These are phyloP conservation scores for Xerocomellus amylosporus DNA, from an alignment of 768 basidiomycete genomes.

Conservation along the genomic window DNA sequence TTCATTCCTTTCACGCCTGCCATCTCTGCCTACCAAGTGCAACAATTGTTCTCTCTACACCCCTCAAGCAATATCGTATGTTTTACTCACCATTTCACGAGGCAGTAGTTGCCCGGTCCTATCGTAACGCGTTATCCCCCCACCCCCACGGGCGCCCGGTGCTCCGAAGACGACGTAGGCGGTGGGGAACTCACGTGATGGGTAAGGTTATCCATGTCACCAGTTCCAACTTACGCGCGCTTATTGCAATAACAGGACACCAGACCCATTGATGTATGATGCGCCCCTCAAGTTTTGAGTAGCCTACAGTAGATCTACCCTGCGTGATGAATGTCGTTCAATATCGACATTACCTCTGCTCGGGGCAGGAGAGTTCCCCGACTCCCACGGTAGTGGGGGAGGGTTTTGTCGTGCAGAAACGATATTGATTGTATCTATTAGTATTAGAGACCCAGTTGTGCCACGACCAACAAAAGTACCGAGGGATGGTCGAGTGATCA, in stretches of 20 bases:
- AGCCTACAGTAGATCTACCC: constrained; percentile 7
- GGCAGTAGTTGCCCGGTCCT: constrained; percentile 13
- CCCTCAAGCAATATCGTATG: constrained; percentile 33
- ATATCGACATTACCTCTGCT: constrained; percentile 2
- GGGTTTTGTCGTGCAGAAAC: too few species aligned
- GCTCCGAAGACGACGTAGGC: constrained; percentile 7
- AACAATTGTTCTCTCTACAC: constrained; percentile 26
- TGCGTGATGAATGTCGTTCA: constrained; percentile 8
- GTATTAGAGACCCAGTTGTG: constrained; percentile 6
- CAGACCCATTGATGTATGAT: background rate
- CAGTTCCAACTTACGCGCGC: background rate
- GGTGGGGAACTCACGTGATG: constrained; percentile 2
- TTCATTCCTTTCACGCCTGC: constrained; percentile 17
- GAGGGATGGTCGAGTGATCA: constrained; percentile 1
- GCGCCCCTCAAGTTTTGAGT: constrained; percentile 11
- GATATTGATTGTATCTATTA: constrained; percentile 10
- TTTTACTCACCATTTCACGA: constrained; percentile 20
- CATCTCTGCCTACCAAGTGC: constrained; percentile 29
- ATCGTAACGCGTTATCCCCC: constrained; percentile 22
- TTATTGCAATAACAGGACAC: background rate
- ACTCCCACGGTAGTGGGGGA: too few species aligned
- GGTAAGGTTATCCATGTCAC: constrained; percentile 9
- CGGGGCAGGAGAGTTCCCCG: constrained; percentile 2
- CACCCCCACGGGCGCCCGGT: constrained; percentile 10
- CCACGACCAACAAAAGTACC: background rate